phyloP scores from a whole-genome alignment of 768 basidiomycete genomes.

The Erythrobasidium yunnanense region DNA sequence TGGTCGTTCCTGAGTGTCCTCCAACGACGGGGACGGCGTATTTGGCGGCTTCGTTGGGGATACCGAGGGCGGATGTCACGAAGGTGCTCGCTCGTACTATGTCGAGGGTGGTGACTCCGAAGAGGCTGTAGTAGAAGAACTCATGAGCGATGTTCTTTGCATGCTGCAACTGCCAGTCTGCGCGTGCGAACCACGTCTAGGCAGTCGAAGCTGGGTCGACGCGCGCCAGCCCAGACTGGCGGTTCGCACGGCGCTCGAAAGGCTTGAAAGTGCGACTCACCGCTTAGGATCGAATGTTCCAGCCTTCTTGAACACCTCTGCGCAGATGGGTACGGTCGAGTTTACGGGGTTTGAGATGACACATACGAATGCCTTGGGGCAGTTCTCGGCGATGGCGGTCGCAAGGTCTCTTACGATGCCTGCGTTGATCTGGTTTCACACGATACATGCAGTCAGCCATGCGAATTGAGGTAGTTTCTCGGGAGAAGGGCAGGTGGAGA shows the following conservation, averaged over 20 bases:
- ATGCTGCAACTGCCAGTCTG: too few relatives aligned
- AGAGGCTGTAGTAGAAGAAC: conserved; percentile 51
- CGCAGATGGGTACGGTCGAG: conserved; percentile 95
- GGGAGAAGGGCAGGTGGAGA: background rate
- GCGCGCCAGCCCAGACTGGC: too few relatives aligned
- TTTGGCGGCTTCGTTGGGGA: conserved; percentile 53
- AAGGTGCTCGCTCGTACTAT: conserved; percentile 94
- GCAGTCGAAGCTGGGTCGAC: too few relatives aligned
- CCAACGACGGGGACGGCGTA: conserved; percentile 81
- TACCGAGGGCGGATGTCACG: conserved; percentile 63
- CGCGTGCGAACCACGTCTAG: too few relatives aligned
- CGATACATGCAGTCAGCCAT: background rate
- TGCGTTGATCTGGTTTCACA: conserved; percentile 71
- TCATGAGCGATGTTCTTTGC: too few relatives aligned
- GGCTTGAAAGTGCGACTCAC: conserved; percentile 47
- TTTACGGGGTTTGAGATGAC: conserved; percentile 99
- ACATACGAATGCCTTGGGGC: conserved; percentile 82
- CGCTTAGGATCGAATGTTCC: conserved; percentile 83
- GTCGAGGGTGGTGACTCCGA: conserved; percentile 96
- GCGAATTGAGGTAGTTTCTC: background rate
- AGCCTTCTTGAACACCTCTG: conserved; percentile 85
- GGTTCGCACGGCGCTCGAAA: too few relatives aligned
- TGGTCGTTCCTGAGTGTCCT: conserved; percentile 88
- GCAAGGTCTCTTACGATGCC: conserved; percentile 92
- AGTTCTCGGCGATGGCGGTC: conserved; percentile 66